phyloP scores from a whole-genome alignment of 345 rosid genomes.

The Dipteronia sinensis region DNA sequence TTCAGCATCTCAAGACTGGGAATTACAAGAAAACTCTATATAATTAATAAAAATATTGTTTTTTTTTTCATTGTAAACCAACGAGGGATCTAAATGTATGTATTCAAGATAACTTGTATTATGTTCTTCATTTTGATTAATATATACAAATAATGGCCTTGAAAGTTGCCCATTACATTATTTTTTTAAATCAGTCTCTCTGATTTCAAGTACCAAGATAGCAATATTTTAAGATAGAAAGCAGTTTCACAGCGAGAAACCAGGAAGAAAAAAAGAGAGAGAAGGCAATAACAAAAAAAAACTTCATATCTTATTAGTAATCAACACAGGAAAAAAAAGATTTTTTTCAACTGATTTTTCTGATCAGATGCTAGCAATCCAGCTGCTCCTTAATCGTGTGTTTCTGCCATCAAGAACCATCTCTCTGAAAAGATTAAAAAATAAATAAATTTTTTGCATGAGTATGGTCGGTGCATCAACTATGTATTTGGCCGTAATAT shows the following conservation, averaged over 20 bases:
- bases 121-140: not conserved
- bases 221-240: not conserved
- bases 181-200: not conserved
- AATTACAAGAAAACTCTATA: conserved; percentile 9
- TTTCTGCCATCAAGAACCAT: no score
- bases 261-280: not conserved
- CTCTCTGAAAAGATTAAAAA: no score
- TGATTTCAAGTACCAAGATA: not conserved
- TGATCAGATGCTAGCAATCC: no score
- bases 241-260: not conserved
- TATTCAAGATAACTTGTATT: not conserved
- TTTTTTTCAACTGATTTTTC: no score
- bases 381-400: no score
- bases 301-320: not conserved
- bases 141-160: conserved; percentile 10
- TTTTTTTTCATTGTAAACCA: not conserved
- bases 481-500: no score
- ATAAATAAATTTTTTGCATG: no score
- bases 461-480: no score
- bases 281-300: not conserved
- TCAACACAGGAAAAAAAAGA: no score
- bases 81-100: conserved; percentile 4
- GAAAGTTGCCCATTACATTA: conserved; percentile 4
- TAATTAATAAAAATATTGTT: not conserved
- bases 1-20: conserved; percentile 1